Evolutionary conservation across 768 basidiomycete species (phyloP), one percentile per base, ranked within the genome.

Genomic region (Boletus subcaerulescens): DNA sequence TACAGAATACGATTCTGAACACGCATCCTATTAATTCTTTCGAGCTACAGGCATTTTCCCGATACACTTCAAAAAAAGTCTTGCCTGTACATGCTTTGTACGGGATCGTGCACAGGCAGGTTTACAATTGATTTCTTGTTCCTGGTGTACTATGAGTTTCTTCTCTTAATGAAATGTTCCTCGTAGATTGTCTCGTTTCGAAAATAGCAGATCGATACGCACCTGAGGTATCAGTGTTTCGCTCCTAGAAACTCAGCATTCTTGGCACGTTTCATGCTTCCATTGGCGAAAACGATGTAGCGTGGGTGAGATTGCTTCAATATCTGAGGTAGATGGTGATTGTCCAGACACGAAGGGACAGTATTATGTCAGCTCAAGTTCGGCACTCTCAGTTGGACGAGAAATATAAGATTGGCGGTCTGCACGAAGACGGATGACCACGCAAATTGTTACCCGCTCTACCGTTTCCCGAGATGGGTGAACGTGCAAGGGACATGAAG

Each of bases 51-150:
- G 67, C 57, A 48, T 53, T 61, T 67, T 66, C 52, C 52, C 55
- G 65, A 53, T 70, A 66, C 56, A 50, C 59, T 63, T 60, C 68
- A 65, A 70, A 68, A 70, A 68, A 68, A 61, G 35, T 46, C 38
- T 62, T 69, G 31, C 60, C 59, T 71, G 69, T 66, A 72, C 69
- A 62, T 63, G 55, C 58, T 48, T 65, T 48, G 67, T 68, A 66
- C 69, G 57, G 65, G 61, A 52, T 45, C 55, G 62, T 60, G 63
- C 61, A 65, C 64, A 74, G 74, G 74, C 74, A 74, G 74, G 74
- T 75, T 71, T 62, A 71, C 59, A 55, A 57, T 59, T 57, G 65
- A 71, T 60, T 65, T 64, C 58, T 60, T 57, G 60, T 63, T 60
- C 60, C 57, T 62, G 63, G 62, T 66, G 63, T 70, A 60, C 56